Percentiles rank a stretch among this genome's conserved stretches.
These are phyloP conservation scores for Massariosphaeria phaeospora DNA, from an alignment of 495 filamentous ascomycete species.

Conservation along the genomic window DNA sequence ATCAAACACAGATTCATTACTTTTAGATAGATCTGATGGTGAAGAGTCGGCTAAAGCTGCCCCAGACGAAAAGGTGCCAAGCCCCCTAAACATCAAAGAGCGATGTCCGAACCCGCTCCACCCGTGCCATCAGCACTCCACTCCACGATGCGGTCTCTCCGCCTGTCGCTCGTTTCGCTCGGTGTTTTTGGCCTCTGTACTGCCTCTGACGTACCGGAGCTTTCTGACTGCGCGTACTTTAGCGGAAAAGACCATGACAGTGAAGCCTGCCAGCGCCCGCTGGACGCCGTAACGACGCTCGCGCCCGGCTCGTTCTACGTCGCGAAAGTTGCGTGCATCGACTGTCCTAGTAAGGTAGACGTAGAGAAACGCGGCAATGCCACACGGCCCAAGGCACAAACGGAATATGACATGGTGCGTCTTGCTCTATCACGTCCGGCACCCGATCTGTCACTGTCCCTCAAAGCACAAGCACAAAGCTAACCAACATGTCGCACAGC, in stretches of 20 bases:
- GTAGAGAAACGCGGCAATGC: background rate
- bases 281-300: slow-evolving; percentile 1
- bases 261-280: slow-evolving; percentile 1
- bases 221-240: background rate
- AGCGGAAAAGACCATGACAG: background rate
- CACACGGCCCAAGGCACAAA: too few relatives aligned
- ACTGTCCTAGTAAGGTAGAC: background rate
- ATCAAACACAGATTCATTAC: too few relatives aligned
- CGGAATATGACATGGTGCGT: slow-evolving; percentile 17
- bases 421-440: too few relatives aligned
- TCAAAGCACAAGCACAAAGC: background rate
- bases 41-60: too few relatives aligned
- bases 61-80: too few relatives aligned
- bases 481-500: slow-evolving; percentile 1
- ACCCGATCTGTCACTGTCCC: background rate
- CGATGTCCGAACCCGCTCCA: too few relatives aligned
- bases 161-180: background rate
- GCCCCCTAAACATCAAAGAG: too few relatives aligned
- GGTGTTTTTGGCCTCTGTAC: background rate
- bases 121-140: too few relatives aligned
- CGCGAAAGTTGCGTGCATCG: slow-evolving; percentile 14
- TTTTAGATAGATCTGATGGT: too few relatives aligned
- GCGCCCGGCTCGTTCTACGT: slow-evolving; percentile 11
- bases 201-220: background rate
- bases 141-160: background rate